Evolutionary conservation across 1,139 yeast species (phyloP), one percentile per base, ranked within the genome.

Genomic region (Candida sojae): DNA sequence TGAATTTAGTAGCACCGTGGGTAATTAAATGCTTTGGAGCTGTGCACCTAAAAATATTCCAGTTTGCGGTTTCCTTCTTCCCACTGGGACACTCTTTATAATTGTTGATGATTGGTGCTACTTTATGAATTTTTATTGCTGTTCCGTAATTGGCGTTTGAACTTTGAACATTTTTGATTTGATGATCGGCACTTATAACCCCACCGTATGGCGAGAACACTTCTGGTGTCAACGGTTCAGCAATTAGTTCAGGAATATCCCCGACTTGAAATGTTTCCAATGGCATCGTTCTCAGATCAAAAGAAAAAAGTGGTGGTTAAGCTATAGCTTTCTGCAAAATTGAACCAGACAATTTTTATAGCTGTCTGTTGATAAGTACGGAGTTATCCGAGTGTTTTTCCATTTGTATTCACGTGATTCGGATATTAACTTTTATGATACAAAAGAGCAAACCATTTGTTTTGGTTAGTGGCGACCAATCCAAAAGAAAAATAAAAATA

Each of bases 61-160:
- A 84, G 57, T 88, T 86, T 4, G 96, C 84, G 0, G 80, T 73
- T 0, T 82, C 76, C 25, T 61, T 46, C 38, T 60, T 62, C 2
- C 77, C 74, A 51, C 84, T 78, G 1, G 82, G 75, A 10, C 83
- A 75, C 1, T 67, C 49, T 1, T 52, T 53, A 56, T 75, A 87
- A 43, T 73, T 70, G 64, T 86, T 86, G 9, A 68, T 67, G 2
- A 88, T 72, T 1, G 90, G 86, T 3, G 93, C 83, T 8, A 90
- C 95, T 53, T 85, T 77, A 56, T 80, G 82, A 43, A 89, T 67
- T 60, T 91, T 92, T 5, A 81, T 72, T 1, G 97, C 97, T 2
- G 97, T 91, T n/a, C 97, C 98, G 60, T 92, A 91, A 64, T 92
- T 92, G 6, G 97, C 97, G 23, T 77, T 71, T 11, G 82, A 68